phyloP scores from a whole-genome alignment of 2,329 filamentous ascomycete species.

The Calonectria pauciramosa region DNA sequence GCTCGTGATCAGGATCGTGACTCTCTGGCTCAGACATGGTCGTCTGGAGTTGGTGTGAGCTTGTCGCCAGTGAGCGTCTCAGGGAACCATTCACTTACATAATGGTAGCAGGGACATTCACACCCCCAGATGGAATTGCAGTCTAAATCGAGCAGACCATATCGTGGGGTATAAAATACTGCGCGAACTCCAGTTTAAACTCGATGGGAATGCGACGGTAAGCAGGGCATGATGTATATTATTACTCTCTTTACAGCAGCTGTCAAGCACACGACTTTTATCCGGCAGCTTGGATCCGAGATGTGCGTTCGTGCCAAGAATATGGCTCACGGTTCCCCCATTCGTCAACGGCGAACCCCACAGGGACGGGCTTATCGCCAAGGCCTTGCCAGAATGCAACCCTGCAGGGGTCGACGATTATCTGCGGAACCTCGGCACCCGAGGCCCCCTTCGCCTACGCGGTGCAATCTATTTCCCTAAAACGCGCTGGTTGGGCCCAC shows the following conservation, averaged over 20 bases:
- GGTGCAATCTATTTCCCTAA: constrained; percentile 2
- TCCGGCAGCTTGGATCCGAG: constrained; percentile 8
- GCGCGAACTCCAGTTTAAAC: neutral
- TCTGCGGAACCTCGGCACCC: neutral
- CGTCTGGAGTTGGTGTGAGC: neutral
- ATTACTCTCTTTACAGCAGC: neutral
- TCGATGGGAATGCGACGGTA: neutral
- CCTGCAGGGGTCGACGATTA: neutral
- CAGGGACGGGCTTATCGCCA: neutral
- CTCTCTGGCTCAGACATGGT: neutral
- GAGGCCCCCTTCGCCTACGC: neutral
- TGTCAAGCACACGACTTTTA: neutral
- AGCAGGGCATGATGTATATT: neutral
- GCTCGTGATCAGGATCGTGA: neutral
- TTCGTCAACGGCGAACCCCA: neutral
- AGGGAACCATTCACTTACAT: neutral
- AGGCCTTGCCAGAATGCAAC: neutral
- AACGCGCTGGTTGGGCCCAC: neutral
- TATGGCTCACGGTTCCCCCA: neutral
- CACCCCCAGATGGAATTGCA: neutral
- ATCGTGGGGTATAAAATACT: neutral
- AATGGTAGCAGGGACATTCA: neutral
- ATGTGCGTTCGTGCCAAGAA: neutral
- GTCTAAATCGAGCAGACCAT: neutral
- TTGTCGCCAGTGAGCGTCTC: neutral